phyloP scores from a whole-genome alignment of 1,284 basidiomycete genomes.

The Melampsora americana region DNA sequence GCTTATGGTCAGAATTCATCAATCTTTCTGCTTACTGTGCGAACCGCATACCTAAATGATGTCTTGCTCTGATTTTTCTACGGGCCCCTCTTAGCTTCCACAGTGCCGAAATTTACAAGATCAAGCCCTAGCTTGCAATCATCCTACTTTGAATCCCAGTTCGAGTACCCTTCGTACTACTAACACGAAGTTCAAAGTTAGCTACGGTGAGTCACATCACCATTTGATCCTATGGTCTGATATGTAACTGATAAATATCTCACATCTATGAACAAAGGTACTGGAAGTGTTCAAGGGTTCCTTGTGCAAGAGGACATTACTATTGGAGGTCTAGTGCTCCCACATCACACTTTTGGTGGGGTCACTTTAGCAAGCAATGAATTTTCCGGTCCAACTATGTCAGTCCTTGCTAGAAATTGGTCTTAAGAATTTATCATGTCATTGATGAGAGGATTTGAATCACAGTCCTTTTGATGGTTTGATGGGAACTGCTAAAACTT shows the following conservation, averaged over 20 bases:
- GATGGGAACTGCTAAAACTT: slow-evolving; percentile 74
- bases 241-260: not conserved
- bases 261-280: slow-evolving; percentile 44
- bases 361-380: slow-evolving; percentile 65
- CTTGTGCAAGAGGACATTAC: slow-evolving; percentile 67
- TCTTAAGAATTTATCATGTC: too few species aligned
- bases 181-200: slow-evolving; percentile 3
- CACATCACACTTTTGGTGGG: slow-evolving; percentile 69
- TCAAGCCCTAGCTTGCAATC: slow-evolving; percentile 58
- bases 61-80: not conserved
- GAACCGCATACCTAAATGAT: too few species aligned
- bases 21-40: too few species aligned
- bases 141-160: slow-evolving; percentile 65
- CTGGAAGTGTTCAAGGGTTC: slow-evolving; percentile 67
- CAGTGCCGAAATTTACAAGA: slow-evolving; percentile 52
- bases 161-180: slow-evolving; percentile 66
- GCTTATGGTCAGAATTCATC: slow-evolving; percentile 59
- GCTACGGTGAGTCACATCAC: slow-evolving; percentile 17
- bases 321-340: slow-evolving; percentile 66
- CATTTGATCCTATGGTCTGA: not conserved
- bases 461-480: slow-evolving; percentile 70
- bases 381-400: slow-evolving; percentile 58
- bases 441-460: not conserved
- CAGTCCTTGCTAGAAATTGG: slow-evolving; percentile 13
- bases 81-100: slow-evolving; percentile 59